Evolutionary conservation across 345 rosid species (phyloP).

Genomic region (Syzygium aromaticum): DNA sequence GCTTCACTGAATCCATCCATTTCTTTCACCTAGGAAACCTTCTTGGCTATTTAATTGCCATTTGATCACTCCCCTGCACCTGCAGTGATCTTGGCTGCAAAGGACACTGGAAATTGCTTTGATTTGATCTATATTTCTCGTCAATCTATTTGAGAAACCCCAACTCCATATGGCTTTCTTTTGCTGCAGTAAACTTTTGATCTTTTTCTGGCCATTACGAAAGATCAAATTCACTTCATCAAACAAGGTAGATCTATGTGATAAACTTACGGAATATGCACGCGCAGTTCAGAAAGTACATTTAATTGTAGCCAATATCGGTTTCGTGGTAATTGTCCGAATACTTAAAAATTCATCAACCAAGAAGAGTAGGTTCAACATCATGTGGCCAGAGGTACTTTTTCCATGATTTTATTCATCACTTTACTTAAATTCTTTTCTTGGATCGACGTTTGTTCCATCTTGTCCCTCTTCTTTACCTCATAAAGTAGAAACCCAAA

Average conservation of each 20-base stretch:
- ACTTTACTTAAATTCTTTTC: no score
- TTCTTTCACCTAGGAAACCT: no score
- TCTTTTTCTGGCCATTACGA: not conserved
- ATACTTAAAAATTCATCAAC: not conserved
- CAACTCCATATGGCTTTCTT: not conserved
- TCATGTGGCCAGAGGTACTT: not conserved
- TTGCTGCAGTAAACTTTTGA: not conserved
- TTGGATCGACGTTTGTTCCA: no score
- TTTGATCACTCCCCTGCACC: no score
- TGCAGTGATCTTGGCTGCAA: no score
- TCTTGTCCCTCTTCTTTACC: not conserved
- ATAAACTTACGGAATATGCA: not conserved
- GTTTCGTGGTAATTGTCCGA: not conserved
- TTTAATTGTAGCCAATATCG: not conserved
- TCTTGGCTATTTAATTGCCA: no score
- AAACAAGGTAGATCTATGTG: not conserved
- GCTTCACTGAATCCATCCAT: not conserved
- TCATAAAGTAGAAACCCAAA: not conserved
- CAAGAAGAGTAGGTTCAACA: not conserved
- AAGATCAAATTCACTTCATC: not conserved
- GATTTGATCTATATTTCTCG: no score
- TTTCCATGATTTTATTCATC: no score
- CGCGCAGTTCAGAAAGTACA: not conserved
- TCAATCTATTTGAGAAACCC: not conserved
- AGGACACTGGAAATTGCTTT: no score